These are phyloP conservation scores for Chenopodium formosanum DNA, from an alignment of 148 eudicot species.

Conservation along the genomic window DNA sequence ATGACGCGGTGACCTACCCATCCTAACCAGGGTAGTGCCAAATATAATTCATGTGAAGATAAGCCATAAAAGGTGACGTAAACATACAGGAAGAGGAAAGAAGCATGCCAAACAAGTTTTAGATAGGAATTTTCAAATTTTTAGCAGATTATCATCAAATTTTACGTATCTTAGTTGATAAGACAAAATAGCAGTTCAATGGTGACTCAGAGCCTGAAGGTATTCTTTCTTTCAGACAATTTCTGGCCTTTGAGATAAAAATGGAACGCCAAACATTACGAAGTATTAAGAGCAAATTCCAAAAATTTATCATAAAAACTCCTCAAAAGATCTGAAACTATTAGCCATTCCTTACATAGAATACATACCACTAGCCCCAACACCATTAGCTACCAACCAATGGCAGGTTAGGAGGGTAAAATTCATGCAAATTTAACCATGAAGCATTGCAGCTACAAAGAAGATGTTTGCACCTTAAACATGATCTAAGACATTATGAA, in stretches of 20 bases:
- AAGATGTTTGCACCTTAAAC: background rate
- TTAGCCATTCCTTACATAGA: no score
- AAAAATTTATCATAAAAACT: no score
- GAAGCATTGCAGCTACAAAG: no score
- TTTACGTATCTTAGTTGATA: no score
- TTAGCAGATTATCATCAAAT: background rate
- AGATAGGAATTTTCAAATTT: background rate
- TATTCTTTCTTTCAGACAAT: background rate
- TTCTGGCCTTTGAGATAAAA: background rate
- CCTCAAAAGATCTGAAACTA: no score
- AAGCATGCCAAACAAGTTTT: background rate
- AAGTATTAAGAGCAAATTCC: background rate
- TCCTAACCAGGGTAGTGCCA: background rate
- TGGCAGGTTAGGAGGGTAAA: background rate
- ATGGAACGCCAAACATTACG: background rate
- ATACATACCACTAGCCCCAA: background rate
- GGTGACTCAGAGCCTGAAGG: background rate
- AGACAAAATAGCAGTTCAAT: background rate
- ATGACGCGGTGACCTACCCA: no score
- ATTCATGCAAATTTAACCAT: no score
- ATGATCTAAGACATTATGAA: background rate
- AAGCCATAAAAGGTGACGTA: background rate
- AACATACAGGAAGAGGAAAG: background rate
- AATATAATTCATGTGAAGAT: background rate
- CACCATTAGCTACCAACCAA: background rate